Evolutionary conservation across 306 rosid genomes (phyloP).

Genomic region (Ochetophila trinervis): DNA sequence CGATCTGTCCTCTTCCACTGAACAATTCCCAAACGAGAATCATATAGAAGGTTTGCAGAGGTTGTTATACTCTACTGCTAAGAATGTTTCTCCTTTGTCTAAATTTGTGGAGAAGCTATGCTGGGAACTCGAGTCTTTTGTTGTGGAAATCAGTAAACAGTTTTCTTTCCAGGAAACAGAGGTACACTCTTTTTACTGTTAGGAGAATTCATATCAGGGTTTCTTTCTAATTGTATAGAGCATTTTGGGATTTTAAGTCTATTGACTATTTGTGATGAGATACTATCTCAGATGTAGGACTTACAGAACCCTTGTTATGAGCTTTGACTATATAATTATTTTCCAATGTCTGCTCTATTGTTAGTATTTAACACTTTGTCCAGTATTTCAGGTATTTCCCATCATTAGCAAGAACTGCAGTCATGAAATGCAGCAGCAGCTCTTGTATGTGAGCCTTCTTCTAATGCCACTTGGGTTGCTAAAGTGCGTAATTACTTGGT

Average conservation of each 20-base stretch:
- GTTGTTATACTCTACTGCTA: slow-evolving; percentile 43
- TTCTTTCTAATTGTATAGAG: not conserved
- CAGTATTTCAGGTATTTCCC: slow-evolving; percentile 67
- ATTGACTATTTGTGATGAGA: not conserved
- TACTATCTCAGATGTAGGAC: slow-evolving; percentile 13
- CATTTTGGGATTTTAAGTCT: not conserved
- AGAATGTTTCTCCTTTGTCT: slow-evolving; percentile 36
- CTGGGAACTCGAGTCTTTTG: slow-evolving; percentile 54
- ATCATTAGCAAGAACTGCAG: slow-evolving; percentile 50
- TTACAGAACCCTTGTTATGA: slow-evolving; percentile 13
- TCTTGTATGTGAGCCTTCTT: slow-evolving; percentile 65
- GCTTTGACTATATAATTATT: slow-evolving; percentile 9
- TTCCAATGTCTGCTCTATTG: slow-evolving; percentile 2
- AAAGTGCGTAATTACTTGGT: slow-evolving; percentile 74
- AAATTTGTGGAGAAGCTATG: slow-evolving; percentile 63
- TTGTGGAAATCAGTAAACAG: slow-evolving; percentile 54
- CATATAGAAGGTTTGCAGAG: slow-evolving; percentile 61
- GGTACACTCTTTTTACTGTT: slow-evolving; percentile 38
- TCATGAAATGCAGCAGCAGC: slow-evolving; percentile 56
- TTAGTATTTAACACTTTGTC: slow-evolving; percentile 26
- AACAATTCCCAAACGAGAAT: slow-evolving; percentile 37
- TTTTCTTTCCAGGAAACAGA: slow-evolving; percentile 66
- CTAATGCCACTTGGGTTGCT: slow-evolving; percentile 93
- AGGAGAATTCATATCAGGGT: slow-evolving; percentile 5
- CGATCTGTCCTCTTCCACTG: slow-evolving; percentile 36